phyloP scores from a whole-genome alignment of 257 asterid genomes.

The Ilex aquifolium region DNA sequence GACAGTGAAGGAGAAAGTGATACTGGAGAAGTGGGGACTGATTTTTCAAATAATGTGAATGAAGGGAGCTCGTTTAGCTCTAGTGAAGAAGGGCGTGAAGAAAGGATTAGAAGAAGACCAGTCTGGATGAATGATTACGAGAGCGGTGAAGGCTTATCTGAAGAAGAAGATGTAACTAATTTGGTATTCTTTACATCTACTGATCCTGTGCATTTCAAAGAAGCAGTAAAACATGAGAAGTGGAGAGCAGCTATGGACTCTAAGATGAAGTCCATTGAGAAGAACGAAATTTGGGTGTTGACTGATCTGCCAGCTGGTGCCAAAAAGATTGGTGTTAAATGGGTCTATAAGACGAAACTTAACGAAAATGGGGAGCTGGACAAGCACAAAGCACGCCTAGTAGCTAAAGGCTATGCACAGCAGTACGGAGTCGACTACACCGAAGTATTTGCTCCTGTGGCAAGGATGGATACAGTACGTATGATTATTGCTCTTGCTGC shows the following conservation, averaged over 20 bases:
- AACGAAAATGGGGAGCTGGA: constrained; percentile 5
- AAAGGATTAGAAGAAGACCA: background rate
- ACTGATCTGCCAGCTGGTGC: background rate
- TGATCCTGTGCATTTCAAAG: background rate
- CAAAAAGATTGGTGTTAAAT: constrained; percentile 1
- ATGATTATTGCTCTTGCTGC: background rate
- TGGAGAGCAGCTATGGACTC: background rate
- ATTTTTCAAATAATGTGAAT: background rate
- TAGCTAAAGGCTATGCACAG: background rate
- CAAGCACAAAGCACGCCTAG: background rate
- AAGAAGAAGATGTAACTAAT: background rate
- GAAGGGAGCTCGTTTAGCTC: too few species aligned
- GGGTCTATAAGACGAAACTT: constrained; percentile 3
- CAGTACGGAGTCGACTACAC: background rate
- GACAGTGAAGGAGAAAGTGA: background rate
- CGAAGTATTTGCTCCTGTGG: too few species aligned
- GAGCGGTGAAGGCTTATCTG: background rate
- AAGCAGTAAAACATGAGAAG: background rate
- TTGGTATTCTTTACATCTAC: background rate
- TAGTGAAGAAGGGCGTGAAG: too few species aligned
- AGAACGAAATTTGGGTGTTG: background rate
- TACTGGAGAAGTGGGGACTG: background rate
- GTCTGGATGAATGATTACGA: background rate
- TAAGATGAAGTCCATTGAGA: background rate
- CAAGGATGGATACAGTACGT: too few species aligned